Evolutionary conservation across 768 basidiomycete genomes (phyloP).

Genomic region (Phylloporus sp.): DNA sequence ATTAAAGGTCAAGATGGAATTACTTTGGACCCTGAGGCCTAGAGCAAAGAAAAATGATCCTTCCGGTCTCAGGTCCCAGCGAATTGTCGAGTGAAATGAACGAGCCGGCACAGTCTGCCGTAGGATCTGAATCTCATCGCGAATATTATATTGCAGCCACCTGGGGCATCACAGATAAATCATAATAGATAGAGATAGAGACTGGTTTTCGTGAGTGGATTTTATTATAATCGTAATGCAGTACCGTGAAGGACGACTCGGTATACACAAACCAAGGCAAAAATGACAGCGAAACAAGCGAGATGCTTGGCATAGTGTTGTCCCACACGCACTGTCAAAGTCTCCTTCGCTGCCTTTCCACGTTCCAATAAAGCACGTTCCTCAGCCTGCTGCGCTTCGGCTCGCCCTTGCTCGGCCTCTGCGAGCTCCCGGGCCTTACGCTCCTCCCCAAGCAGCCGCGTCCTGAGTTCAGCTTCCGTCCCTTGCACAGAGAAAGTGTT

Average conservation of each 20-base stretch:
- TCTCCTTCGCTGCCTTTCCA: neutral
- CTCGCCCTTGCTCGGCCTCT: conserved; percentile 10
- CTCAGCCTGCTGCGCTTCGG: conserved; percentile 15
- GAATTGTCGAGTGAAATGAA: neutral
- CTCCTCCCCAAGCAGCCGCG: conserved; percentile 20
- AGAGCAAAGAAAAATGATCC: neutral
- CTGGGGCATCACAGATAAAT: neutral
- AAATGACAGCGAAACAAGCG: conserved; percentile 12
- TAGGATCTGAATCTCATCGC: neutral
- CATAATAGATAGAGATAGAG: conserved; percentile 3
- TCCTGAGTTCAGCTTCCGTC: conserved; percentile 10
- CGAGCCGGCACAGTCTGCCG: neutral
- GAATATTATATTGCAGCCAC: neutral
- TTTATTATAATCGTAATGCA: neutral
- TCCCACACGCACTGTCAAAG: neutral
- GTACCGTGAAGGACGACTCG: conserved; percentile 10
- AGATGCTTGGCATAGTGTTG: conserved; percentile 9
- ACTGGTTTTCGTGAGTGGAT: neutral
- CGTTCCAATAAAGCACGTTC: conserved; percentile 10
- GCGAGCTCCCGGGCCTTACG: conserved; percentile 16
- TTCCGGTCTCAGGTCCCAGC: neutral
- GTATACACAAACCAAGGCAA: conserved; percentile 13
- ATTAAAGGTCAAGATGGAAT: neutral
- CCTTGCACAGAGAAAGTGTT: conserved; percentile 8
- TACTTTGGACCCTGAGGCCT: neutral